phyloP scores from a whole-genome alignment of 108 stramenopile species.

The Mayamaea pseudoterrestris region DNA sequence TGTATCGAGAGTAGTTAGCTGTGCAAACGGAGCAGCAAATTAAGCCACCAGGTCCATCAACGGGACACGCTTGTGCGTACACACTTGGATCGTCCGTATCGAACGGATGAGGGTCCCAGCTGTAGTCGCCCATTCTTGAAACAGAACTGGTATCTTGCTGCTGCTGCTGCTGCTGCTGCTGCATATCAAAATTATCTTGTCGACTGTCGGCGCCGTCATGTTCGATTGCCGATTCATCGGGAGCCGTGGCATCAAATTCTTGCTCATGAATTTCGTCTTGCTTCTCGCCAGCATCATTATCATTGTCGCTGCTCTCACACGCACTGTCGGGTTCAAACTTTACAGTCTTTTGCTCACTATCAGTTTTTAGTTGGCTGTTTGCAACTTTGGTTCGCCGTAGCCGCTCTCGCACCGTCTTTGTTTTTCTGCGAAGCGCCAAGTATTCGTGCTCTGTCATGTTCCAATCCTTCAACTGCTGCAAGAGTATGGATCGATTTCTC shows the following conservation, averaged over 20 bases:
- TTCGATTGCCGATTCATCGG: no score
- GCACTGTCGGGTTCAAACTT: no score
- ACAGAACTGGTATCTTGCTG: no score
- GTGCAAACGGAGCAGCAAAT: constrained; percentile 67
- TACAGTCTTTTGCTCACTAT: not conserved
- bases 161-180: constrained; percentile 2
- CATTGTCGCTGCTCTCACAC: no score
- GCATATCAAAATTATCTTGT: no score
- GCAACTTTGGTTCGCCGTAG: no score
- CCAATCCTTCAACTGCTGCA: constrained; percentile 43
- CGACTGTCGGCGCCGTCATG: no score
- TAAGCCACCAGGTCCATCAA: constrained; percentile 71
- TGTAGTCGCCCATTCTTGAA: no score
- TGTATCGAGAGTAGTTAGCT: constrained; percentile 33
- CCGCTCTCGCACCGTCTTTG: constrained; percentile 12
- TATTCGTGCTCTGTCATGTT: constrained; percentile 75
- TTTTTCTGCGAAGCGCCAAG: constrained; percentile 40
- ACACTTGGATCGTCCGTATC: no score
- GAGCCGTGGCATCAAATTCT: no score
- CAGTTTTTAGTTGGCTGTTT: not conserved
- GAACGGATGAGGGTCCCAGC: constrained; percentile 10
- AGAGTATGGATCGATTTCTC: constrained; percentile 47
- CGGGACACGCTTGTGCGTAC: constrained; percentile 47
- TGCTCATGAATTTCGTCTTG: no score
- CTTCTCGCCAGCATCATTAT: no score